Evolutionary conservation across 768 basidiomycete species (phyloP), one percentile per base, ranked within the genome.

Genomic region (Tulasnella sp.): DNA sequence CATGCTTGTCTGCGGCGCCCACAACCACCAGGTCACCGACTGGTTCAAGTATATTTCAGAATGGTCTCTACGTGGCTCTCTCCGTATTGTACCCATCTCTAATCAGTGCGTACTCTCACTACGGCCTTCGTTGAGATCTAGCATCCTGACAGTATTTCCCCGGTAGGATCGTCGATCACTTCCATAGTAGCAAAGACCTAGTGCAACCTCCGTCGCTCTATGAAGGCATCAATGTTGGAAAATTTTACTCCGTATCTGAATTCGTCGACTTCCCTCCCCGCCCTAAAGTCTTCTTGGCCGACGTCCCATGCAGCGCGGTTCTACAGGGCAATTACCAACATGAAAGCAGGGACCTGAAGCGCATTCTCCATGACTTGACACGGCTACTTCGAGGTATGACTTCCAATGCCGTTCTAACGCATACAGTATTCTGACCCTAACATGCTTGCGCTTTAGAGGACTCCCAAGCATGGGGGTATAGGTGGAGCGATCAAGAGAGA

Each of bases 1-100:
- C 46, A 26, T 29, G 32, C 26, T 77, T n/a, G 48, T 72, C 26
- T 77, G 77, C 70, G 39, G 16, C 20, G 77, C 72, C n/a, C 77
- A 72, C 46, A 48, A 77, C 70, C 70, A 26, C n/a, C 29, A 42
- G 15, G 51, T n/a, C 18, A 57, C 55, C 23, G 70, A 39, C 23
- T 77, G 69, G 69, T 39, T 71, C 26, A 37, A 39, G 42, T 15
- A 71, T 23, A 44, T 70, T 37, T 1, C 69, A 15, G 70, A 77
- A 35, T 77, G 77, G 77, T 39, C 42, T 16, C n/a, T 39, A 29
- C 37, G 77, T 9, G 44, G 44, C 13, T 6, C 77, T 0, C 18
- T 77, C 40, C 69, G 77, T 11, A 13, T 77, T 40, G 2, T 77
- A 13, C 37, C 77, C 20, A 72, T 77, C 5, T 70, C 77, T 11